Evolutionary conservation across 1,284 basidiomycete species (phyloP).

Genomic region (Inonotus obliquus): DNA sequence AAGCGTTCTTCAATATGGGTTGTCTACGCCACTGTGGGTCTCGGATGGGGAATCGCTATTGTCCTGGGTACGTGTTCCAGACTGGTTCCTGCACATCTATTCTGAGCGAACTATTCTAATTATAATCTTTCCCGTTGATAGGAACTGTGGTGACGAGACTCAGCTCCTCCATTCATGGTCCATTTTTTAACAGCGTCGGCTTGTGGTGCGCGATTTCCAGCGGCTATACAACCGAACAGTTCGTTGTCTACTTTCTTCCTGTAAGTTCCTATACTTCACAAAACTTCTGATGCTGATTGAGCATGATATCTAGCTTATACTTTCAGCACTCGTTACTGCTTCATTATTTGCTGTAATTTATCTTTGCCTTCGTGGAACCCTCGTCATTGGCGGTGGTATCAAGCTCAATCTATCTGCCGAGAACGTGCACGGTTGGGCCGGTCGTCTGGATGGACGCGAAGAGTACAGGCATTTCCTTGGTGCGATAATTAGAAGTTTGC

Average conservation of each 20-base stretch:
- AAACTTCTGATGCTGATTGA: background rate
- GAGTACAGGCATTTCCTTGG: conserved; percentile 57
- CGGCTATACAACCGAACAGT: conserved; percentile 19
- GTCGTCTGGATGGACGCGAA: conserved; percentile 32
- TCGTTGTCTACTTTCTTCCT: conserved; percentile 20
- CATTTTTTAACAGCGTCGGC: conserved; percentile 16
- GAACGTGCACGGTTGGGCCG: conserved; percentile 33
- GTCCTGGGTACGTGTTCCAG: conserved; percentile 17
- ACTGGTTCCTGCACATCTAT: background rate
- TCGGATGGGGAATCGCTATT: conserved; percentile 51
- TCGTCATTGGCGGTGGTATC: conserved; percentile 39
- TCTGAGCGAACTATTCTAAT: background rate
- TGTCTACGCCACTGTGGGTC: conserved; percentile 36
- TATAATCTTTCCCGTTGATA: background rate
- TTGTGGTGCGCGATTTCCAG: conserved; percentile 16
- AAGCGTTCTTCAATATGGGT: conserved; percentile 47
- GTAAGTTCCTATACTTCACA: conserved; percentile 8
- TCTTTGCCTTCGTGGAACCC: conserved; percentile 49
- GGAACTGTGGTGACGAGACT: conserved; percentile 32
- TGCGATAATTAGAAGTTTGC: conserved; percentile 56
- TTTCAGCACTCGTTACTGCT: conserved; percentile 48
- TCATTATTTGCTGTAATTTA: conserved; percentile 56
- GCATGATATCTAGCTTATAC: conserved; percentile 44
- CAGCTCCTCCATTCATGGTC: conserved; percentile 15
- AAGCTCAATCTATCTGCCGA: conserved; percentile 44